Conservation (phyloP, 1,284 basidiomycete genomes). For the Trichosporon coremiiforme region DNA sequence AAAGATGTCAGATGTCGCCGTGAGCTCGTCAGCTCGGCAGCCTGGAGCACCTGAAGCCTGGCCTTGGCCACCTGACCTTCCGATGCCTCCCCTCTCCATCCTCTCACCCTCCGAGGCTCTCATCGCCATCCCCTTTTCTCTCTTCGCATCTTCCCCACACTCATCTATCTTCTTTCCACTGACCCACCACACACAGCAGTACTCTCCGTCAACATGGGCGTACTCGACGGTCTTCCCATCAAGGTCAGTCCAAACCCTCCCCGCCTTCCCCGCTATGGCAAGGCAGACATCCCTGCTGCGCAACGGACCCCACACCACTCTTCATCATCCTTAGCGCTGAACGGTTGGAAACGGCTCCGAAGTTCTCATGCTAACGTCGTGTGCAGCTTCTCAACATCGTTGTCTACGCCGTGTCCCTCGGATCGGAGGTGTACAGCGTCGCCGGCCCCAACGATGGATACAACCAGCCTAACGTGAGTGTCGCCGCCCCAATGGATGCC, state of each 20-base stretch:
- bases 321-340: neutral
- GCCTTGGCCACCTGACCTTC: conserved; percentile 11
- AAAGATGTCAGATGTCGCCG: neutral
- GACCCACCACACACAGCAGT: neutral
- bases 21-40: neutral
- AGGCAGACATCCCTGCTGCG: neutral
- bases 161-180: neutral
- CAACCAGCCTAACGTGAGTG: conserved; percentile 41
- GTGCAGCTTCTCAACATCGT: conserved; percentile 69
- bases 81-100: neutral
- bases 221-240: conserved; percentile 69
- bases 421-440: conserved; percentile 64
- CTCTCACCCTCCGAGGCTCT: neutral
- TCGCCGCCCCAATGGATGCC: neutral
- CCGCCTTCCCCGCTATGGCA: neutral
- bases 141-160: conserved; percentile 19
- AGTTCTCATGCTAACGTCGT: conserved; percentile 5
- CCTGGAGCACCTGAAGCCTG: neutral
- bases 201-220: conserved; percentile 36
- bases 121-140: conserved; percentile 16
- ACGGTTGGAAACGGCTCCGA: too few species aligned
- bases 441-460: conserved; percentile 67
- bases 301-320: neutral
- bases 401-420: conserved; percentile 30
- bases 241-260: conserved; percentile 61